Conservation (phyloP, 1,139 yeast genomes). For the Suhomyces kunorum region DNA sequence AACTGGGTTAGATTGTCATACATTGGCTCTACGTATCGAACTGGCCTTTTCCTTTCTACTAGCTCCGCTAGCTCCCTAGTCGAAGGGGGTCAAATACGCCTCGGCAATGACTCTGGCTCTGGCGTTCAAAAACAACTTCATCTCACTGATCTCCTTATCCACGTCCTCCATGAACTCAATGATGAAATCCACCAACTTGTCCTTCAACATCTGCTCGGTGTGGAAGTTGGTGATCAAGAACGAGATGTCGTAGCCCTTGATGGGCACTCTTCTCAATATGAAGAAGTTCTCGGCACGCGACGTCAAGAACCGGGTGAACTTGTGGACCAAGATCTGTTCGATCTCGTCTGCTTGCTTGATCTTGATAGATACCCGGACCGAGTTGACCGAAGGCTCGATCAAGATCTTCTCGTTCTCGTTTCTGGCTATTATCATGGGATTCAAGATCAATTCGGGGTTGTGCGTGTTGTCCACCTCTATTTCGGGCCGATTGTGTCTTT, state of each 20-base stretch:
- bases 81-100: constrained; percentile 79
- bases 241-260: constrained; percentile 89
- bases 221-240: constrained; percentile 92
- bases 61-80: constrained; percentile 29
- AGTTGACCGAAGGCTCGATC: constrained; percentile 92
- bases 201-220: constrained; percentile 94
- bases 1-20: background rate
- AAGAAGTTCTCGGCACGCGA: constrained; percentile 94
- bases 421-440: constrained; percentile 88
- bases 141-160: constrained; percentile 97
- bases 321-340: constrained; percentile 89
- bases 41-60: constrained; percentile 2
- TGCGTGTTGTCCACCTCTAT: constrained; percentile 70
- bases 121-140: constrained; percentile 95
- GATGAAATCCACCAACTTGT: constrained; percentile 91
- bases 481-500: constrained; percentile 97
- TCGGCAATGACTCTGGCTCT: constrained; percentile 98
- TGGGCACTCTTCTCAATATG: constrained; percentile 88
- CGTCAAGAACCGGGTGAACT: constrained; percentile 89
- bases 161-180: constrained; percentile 99
- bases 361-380: constrained; percentile 83
- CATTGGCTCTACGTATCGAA: constrained; percentile 6
- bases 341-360: constrained; percentile 98
- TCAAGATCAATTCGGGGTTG: constrained; percentile 79
- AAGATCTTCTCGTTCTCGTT: constrained; percentile 91